These are phyloP conservation scores for Teunomyces kruisii DNA, from an alignment of 805 yeast species.

Conservation along the genomic window DNA sequence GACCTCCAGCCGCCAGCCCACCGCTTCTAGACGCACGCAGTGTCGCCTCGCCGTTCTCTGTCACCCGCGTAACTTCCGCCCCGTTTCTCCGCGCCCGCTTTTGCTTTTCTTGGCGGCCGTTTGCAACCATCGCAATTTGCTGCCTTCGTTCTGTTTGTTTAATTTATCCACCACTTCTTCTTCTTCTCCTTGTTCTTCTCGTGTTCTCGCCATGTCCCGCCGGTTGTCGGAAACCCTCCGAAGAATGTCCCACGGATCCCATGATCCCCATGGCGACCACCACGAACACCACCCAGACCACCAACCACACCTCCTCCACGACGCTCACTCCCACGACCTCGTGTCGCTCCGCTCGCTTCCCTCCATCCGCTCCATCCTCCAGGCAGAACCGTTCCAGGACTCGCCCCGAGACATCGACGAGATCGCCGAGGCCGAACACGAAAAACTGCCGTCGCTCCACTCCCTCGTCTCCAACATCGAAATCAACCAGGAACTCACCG, in stretches of 20 bases:
- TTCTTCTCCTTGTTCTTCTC: no score
- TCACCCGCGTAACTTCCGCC: no score
- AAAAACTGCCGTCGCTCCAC: not conserved
- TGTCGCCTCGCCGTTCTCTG: no score
- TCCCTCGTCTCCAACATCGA: not conserved
- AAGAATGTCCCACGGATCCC: not conserved
- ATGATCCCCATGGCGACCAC: no score
- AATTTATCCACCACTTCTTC: no score
- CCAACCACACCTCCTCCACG: not conserved
- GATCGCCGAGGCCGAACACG: not conserved
- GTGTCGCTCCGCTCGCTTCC: not conserved
- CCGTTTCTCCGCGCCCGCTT: no score
- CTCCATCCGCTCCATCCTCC: not conserved
- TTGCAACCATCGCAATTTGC: not conserved
- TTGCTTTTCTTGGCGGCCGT: not conserved
- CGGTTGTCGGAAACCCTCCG: no score
- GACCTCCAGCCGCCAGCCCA: no score
- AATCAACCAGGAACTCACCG: constrained; percentile 15
- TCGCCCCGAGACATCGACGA: not conserved
- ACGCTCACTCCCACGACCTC: not conserved
- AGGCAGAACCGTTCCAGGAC: not conserved
- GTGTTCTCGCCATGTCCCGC: not conserved
- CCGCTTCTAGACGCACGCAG: no score
- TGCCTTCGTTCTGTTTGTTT: not conserved
- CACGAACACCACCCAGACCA: no score